These are phyloP conservation scores for Verticillium nonalfalfae DNA, from an alignment of 2,329 filamentous ascomycete species.

Conservation along the genomic window DNA sequence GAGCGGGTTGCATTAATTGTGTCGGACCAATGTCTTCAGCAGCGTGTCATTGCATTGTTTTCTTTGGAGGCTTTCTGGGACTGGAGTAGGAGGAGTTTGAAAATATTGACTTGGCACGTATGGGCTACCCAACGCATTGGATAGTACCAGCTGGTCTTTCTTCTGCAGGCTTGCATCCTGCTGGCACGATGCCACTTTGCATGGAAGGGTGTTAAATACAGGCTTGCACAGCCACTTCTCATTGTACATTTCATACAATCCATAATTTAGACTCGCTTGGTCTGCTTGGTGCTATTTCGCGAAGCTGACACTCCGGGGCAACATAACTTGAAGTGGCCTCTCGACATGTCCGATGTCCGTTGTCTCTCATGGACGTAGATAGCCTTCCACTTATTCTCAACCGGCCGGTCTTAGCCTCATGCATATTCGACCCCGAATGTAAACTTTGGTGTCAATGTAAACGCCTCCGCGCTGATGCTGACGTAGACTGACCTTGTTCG, in stretches of 20 bases:
- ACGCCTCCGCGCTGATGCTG: too few relatives aligned
- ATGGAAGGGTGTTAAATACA: neutral
- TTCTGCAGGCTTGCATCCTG: neutral
- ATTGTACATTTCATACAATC: neutral
- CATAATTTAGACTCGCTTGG: too few relatives aligned
- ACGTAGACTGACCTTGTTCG: too few relatives aligned
- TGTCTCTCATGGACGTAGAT: too few relatives aligned
- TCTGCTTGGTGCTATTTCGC: too few relatives aligned
- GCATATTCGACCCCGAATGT: too few relatives aligned
- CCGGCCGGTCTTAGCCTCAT: too few relatives aligned
- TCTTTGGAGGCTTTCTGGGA: neutral
- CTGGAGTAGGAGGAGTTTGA: neutral
- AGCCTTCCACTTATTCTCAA: too few relatives aligned
- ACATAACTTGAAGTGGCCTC: too few relatives aligned
- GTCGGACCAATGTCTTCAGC: neutral
- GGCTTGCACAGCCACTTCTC: neutral
- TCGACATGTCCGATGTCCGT: too few relatives aligned
- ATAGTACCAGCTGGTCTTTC: neutral
- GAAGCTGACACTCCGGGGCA: too few relatives aligned
- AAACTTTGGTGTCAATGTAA: too few relatives aligned
- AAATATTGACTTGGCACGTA: neutral
- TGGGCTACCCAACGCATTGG: neutral
- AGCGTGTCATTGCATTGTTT: neutral
- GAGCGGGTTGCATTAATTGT: conserved; percentile 27
- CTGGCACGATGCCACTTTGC: neutral